Conservation (phyloP, 179 eudicot genomes). For the Beta lomatogona region DNA sequence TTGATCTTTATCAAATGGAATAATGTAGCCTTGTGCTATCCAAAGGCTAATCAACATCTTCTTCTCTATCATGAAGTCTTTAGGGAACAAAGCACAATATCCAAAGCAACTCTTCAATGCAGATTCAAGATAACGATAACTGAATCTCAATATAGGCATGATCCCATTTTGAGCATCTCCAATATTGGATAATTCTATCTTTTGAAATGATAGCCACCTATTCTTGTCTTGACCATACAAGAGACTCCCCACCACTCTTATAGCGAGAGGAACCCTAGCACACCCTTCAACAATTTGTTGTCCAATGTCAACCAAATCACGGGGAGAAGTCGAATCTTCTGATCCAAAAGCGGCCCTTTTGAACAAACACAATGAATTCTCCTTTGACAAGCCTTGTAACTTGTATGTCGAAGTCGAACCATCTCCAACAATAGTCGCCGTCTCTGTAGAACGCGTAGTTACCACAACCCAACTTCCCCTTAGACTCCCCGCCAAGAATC, state of each 20-base stretch:
- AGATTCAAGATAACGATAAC: constrained; percentile 19
- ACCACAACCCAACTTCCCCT: constrained; percentile 27
- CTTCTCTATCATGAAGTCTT: neutral
- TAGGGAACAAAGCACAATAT: constrained; percentile 16
- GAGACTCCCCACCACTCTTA: neutral
- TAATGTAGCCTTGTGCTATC: no score
- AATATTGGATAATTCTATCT: neutral
- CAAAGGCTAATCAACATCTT: neutral
- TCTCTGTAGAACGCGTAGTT: constrained; percentile 11
- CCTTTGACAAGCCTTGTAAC: constrained; percentile 20
- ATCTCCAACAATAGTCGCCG: neutral
- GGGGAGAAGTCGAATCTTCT: neutral
- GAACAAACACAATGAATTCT: constrained; percentile 28
- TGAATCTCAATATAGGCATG: neutral
- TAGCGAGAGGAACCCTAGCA: neutral
- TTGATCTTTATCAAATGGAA: no score
- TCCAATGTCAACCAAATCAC: neutral
- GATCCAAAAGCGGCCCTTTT: constrained; percentile 17
- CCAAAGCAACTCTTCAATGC: constrained; percentile 17
- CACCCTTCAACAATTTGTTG: constrained; percentile 9
- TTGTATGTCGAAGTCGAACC: neutral
- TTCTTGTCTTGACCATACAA: neutral
- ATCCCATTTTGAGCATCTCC: neutral
- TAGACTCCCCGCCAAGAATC: neutral
- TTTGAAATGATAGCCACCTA: neutral